Evolutionary conservation across 176 grass and related monocot species (phyloP).

Genomic region (Carex pumila): DNA sequence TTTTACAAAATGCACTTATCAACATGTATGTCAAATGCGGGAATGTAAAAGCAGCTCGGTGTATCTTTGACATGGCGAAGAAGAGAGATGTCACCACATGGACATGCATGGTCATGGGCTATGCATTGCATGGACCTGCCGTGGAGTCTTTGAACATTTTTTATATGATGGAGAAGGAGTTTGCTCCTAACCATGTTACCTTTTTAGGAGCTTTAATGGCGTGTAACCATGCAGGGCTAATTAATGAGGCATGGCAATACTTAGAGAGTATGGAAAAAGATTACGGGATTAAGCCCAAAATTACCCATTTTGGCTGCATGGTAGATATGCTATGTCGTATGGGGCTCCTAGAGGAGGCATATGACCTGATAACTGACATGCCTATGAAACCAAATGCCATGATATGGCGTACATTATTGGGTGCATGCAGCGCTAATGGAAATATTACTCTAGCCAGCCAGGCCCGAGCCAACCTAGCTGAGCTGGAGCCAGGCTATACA

Average conservation of each 20-base stretch:
- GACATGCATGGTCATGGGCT: slow-evolving; percentile 74
- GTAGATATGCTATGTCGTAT: slow-evolving; percentile 86
- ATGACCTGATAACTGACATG: slow-evolving; percentile 54
- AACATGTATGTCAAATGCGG: slow-evolving; percentile 82
- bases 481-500: slow-evolving; percentile 55
- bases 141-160: slow-evolving; percentile 51
- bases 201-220: slow-evolving; percentile 68
- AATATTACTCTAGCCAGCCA: slow-evolving; percentile 50
- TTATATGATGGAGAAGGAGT: slow-evolving; percentile 33
- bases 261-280: slow-evolving; percentile 55
- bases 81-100: slow-evolving; percentile 54
- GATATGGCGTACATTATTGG: slow-evolving; percentile 82
- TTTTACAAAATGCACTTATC: slow-evolving; percentile 63
- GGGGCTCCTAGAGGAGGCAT: slow-evolving; percentile 61
- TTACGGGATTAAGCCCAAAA: slow-evolving; percentile 51
- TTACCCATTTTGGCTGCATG: slow-evolving; percentile 70
- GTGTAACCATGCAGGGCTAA: slow-evolving; percentile 62
- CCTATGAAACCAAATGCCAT: slow-evolving; percentile 32
- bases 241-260: slow-evolving; percentile 40
- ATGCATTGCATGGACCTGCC: slow-evolving; percentile 72
- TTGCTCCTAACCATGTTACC: slow-evolving; percentile 70
- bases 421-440: slow-evolving; percentile 73
- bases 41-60: slow-evolving; percentile 46
- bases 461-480: slow-evolving; percentile 45
- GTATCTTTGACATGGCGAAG: slow-evolving; percentile 41